Conservation (phyloP, 805 yeast species). For the Ogataea zsoltii region DNA sequence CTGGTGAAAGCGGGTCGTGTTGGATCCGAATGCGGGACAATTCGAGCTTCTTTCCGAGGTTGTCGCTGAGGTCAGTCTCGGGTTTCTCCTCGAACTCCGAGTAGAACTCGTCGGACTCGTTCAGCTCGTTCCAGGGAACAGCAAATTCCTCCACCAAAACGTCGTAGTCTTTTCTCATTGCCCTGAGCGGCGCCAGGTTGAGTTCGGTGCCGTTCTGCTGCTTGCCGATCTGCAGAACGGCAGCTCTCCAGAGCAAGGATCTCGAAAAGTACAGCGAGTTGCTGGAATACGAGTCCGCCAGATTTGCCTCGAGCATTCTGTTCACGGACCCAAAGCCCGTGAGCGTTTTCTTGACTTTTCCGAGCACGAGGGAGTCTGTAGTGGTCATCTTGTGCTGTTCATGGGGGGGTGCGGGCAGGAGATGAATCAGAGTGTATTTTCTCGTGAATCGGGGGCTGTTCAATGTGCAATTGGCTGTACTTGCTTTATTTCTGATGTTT, state of each 20-base stretch:
- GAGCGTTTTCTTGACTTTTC: slow-evolving; percentile 8
- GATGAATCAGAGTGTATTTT: no score
- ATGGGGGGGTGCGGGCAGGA: no score
- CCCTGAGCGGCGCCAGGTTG: slow-evolving; percentile 18
- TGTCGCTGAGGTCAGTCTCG: slow-evolving; percentile 31
- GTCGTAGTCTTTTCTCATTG: slow-evolving; percentile 22
- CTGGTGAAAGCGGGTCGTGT: slow-evolving; percentile 23
- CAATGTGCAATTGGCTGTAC: no score
- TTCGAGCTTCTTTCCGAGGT: slow-evolving; percentile 12
- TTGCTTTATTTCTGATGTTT: no score
- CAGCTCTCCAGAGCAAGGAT: slow-evolving; percentile 26
- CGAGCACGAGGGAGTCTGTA: slow-evolving; percentile 2
- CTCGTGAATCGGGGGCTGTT: no score
- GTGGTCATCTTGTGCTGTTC: slow-evolving; percentile 1
- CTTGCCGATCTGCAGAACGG: slow-evolving; percentile 14
- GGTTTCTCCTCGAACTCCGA: slow-evolving; percentile 4
- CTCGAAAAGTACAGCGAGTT: slow-evolving; percentile 24
- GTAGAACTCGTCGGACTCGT: slow-evolving; percentile 26
- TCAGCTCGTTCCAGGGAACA: slow-evolving; percentile 38
- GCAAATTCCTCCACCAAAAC: slow-evolving; percentile 25
- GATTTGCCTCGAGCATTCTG: slow-evolving; percentile 5
- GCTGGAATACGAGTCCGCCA: slow-evolving; percentile 7
- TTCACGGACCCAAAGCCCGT: slow-evolving; percentile 6
- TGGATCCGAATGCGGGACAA: slow-evolving; percentile 19
- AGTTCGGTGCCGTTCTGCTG: slow-evolving; percentile 12